Conservation (phyloP, 169 alveolate genomes). For the Besnoitia besnoiti region DNA sequence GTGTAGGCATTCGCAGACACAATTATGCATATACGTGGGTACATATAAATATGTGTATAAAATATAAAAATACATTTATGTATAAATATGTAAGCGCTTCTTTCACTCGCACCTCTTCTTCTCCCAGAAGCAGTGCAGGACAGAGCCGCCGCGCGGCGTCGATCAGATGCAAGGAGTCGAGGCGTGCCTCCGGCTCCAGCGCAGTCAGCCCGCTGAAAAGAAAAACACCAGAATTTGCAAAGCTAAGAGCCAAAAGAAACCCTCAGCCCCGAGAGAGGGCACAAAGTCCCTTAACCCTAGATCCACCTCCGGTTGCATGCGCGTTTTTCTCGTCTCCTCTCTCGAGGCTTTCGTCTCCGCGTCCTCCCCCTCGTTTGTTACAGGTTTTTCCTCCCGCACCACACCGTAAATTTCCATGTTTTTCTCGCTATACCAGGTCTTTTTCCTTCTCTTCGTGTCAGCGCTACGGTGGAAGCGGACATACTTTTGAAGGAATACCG, state of each 20-base stretch:
- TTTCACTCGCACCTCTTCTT: neutral
- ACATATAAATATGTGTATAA: neutral
- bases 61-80: neutral
- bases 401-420: too few relatives aligned
- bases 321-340: too few relatives aligned
- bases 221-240: neutral
- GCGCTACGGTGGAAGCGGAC: neutral
- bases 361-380: neutral
- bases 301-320: too few relatives aligned
- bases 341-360: too few relatives aligned
- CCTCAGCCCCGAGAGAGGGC: neutral
- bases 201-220: slow-evolving; percentile 26
- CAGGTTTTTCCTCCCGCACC: neutral
- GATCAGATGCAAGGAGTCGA: neutral
- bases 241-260: neutral
- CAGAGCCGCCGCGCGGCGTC: neutral
- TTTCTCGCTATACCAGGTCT: too few relatives aligned
- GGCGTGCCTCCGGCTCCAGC: slow-evolving; percentile 20
- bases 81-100: neutral
- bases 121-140: neutral
- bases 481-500: neutral
- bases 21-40: neutral
- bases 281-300: too few relatives aligned
- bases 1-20: neutral
- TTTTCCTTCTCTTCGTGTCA: too few relatives aligned